A percentile compares a stretch with the other conserved stretches of the same genome.
phyloP scores from a whole-genome alignment of 1,139 yeast species.

The Entelexis sorbosivorans region DNA sequence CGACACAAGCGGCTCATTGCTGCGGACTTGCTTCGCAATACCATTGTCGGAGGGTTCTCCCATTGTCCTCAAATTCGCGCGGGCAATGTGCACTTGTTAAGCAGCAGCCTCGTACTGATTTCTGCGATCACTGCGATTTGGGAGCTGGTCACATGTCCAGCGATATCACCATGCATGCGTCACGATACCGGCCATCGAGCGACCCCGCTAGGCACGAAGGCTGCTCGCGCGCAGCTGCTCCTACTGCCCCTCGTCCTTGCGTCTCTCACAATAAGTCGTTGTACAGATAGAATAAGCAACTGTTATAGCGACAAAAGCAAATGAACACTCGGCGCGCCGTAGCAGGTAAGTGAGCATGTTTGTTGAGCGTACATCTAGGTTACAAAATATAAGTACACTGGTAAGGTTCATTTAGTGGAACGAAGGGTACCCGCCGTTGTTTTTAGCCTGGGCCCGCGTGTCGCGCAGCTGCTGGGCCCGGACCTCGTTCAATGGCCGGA shows the following conservation, averaged over 20 bases:
- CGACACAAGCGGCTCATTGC: slow-evolving; percentile 4
- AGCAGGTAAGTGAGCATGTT: too few relatives aligned
- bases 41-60: background rate
- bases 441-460: slow-evolving; percentile 13
- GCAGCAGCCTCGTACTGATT: background rate
- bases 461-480: slow-evolving; percentile 18
- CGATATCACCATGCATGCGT: background rate
- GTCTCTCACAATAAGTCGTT: background rate
- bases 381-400: background rate
- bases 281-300: background rate
- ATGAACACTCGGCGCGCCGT: too few relatives aligned
- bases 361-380: background rate
- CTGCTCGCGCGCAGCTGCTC: too few relatives aligned
- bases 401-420: background rate
- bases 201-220: too few relatives aligned
- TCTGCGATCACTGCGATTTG: background rate
- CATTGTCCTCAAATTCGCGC: background rate
- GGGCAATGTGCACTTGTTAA: background rate
- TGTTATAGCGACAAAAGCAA: background rate
- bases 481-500: slow-evolving; percentile 14
- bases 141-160: background rate
- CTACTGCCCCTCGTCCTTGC: too few relatives aligned
- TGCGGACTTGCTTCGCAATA: slow-evolving; percentile 1
- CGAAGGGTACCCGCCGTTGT: slow-evolving; percentile 12
- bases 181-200: background rate